Percentiles rank a stretch among this genome's conserved stretches.
phyloP scores from a whole-genome alignment of 1,284 basidiomycete species.

The Rhodotorula mucilaginosa region DNA sequence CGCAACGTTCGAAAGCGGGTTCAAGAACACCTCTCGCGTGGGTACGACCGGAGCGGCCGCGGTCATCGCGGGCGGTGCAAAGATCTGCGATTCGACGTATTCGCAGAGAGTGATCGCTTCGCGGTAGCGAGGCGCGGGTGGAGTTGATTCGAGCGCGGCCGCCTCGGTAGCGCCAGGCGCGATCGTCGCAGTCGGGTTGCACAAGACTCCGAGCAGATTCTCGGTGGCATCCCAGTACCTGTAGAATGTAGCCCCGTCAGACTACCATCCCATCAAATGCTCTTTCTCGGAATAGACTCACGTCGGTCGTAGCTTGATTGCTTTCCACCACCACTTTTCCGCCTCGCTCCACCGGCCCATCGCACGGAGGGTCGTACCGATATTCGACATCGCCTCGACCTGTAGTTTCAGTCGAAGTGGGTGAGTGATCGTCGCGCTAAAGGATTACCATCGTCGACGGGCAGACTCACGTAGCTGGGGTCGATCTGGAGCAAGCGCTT shows the following conservation, averaged over 20 bases:
- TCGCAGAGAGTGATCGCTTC: slow-evolving; percentile 52
- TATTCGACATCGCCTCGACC: slow-evolving; percentile 58
- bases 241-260: not conserved
- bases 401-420: slow-evolving; percentile 17
- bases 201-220: slow-evolving; percentile 53
- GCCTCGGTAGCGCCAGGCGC: slow-evolving; percentile 6
- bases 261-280: not conserved
- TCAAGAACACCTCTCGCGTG: slow-evolving; percentile 6
- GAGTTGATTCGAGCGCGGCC: not conserved
- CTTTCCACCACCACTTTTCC: slow-evolving; percentile 55
- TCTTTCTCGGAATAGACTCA: slow-evolving; percentile 43
- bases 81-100: slow-evolving; percentile 45
- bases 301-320: slow-evolving; percentile 52
- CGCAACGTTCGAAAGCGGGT: slow-evolving; percentile 17
- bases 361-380: slow-evolving; percentile 56
- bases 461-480: slow-evolving; percentile 50
- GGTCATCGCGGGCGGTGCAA: slow-evolving; percentile 28
- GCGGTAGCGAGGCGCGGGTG: slow-evolving; percentile 44
- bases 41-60: slow-evolving; percentile 1
- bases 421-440: not conserved
- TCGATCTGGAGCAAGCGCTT: slow-evolving; percentile 48
- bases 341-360: slow-evolving; percentile 51
- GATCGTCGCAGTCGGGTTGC: slow-evolving; percentile 43
- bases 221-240: slow-evolving; percentile 50
- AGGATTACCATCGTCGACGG: not conserved